Conservation (phyloP, 2,329 filamentous ascomycete species). For the Arthroderma sp. region DNA sequence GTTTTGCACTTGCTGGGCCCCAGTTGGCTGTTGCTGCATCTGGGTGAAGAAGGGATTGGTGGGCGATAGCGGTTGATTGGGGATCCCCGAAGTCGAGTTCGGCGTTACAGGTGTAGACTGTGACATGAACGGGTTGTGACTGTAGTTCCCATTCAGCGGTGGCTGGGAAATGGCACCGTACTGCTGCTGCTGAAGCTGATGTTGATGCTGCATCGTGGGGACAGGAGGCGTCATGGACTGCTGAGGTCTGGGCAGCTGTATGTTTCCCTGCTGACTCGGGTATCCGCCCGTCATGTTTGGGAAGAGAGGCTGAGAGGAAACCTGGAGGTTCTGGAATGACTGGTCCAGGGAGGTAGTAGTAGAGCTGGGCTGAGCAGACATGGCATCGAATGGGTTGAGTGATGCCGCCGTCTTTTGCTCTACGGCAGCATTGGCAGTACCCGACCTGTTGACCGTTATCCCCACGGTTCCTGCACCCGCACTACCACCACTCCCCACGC, state of each 20-base stretch:
- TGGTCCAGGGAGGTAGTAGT: conserved; percentile 44
- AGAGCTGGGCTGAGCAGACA: conserved; percentile 22
- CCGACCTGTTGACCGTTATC: conserved; percentile 19
- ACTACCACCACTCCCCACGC: conserved; percentile 16
- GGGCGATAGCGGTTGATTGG: conserved; percentile 17
- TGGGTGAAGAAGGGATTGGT: conserved; percentile 29
- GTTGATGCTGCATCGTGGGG: conserved; percentile 13
- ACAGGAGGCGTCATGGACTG: conserved; percentile 36
- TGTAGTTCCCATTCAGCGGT: conserved; percentile 17
- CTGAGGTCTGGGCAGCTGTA: conserved; percentile 28
- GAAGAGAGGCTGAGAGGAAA: conserved; percentile 57
- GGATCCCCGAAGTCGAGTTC: conserved; percentile 18
- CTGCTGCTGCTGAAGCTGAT: conserved; percentile 17
- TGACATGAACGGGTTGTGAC: conserved; percentile 18
- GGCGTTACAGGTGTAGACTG: conserved; percentile 18
- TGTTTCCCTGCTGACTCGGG: conserved; percentile 28
- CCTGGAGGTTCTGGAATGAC: conserved; percentile 62
- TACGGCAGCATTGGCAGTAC: conserved; percentile 11
- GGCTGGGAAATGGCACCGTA: conserved; percentile 7
- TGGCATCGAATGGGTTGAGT: conserved; percentile 58
- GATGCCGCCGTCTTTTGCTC: conserved; percentile 20
- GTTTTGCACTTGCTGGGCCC: conserved; percentile 8
- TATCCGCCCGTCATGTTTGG: conserved; percentile 62
- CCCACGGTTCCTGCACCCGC: conserved; percentile 14
- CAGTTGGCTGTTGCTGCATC: conserved; percentile 15